Evolutionary conservation across 257 asterid species (phyloP).

Genomic region (Coffea canephora): DNA sequence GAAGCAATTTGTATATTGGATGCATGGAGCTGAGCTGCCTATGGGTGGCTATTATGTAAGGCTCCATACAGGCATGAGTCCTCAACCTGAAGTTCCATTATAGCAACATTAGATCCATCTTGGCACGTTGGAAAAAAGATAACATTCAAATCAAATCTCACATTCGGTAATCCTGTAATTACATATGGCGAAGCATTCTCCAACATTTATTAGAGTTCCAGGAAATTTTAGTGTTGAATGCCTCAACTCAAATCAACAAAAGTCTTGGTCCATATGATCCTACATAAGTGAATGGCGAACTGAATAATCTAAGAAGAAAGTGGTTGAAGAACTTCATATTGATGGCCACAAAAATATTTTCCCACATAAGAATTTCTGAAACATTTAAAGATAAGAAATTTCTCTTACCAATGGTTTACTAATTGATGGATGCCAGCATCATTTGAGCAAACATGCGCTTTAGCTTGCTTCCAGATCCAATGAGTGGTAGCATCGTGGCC

Average conservation of each 20-base stretch:
- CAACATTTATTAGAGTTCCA: neutral
- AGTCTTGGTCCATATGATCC: neutral
- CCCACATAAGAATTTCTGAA: neutral
- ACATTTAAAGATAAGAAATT: neutral
- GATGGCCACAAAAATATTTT: neutral
- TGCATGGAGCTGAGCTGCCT: constrained; percentile 90
- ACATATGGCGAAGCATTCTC: neutral
- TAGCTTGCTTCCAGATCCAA: constrained; percentile 88
- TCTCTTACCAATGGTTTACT: constrained; percentile 78
- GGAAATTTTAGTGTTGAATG: neutral
- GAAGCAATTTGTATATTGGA: constrained; percentile 70
- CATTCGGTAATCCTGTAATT: neutral
- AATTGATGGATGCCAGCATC: constrained; percentile 94
- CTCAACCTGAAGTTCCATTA: constrained; percentile 56
- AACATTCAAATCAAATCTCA: neutral
- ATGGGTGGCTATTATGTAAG: constrained; percentile 79
- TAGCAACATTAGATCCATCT: constrained; percentile 1
- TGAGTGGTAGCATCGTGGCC: constrained; percentile 71
- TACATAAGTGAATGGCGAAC: neutral
- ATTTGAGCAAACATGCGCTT: constrained; percentile 85
- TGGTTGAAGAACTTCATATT: neutral
- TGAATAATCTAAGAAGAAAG: neutral
- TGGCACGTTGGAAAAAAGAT: constrained; percentile 28
- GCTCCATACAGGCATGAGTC: constrained; percentile 92
- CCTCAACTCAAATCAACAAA: neutral